phyloP scores from a whole-genome alignment of 176 grass and related monocot genomes.

The Bolboschoenus planiculmis region DNA sequence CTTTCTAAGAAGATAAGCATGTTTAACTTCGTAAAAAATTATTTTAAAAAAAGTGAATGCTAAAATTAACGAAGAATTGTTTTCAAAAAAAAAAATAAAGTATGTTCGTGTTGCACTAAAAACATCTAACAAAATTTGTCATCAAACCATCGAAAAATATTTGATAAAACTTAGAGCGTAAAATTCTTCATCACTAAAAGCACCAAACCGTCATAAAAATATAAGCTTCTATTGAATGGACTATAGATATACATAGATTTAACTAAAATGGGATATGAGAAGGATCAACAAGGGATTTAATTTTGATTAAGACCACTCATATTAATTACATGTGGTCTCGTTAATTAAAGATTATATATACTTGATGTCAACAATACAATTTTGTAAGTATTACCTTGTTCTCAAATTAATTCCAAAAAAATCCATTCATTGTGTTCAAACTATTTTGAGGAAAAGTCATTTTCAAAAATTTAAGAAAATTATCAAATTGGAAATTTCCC shows the following conservation, averaged over 20 bases:
- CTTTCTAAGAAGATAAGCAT: too few species aligned
- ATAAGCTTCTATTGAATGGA: neutral
- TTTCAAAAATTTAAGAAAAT: neutral
- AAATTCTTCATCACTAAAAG: neutral
- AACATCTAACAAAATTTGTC: too few species aligned
- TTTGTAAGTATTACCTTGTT: neutral
- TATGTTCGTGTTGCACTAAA: too few species aligned
- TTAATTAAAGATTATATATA: neutral
- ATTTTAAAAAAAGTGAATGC: too few species aligned
- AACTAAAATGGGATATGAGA: neutral
- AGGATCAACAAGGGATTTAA: neutral
- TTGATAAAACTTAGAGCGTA: neutral
- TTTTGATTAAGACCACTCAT: neutral
- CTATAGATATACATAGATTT: neutral
- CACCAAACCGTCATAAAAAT: too few species aligned
- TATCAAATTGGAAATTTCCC: neutral
- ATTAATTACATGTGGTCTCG: neutral
- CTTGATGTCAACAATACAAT: neutral
- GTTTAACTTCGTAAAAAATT: too few species aligned
- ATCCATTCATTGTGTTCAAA: neutral
- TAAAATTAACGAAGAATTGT: too few species aligned
- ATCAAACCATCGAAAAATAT: too few species aligned
- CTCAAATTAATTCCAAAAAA: neutral
- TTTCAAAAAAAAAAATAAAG: too few species aligned
- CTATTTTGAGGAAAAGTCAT: neutral